phyloP scores from a whole-genome alignment of 2,329 filamentous ascomycete genomes.

The Coniochaeta prunicola region DNA sequence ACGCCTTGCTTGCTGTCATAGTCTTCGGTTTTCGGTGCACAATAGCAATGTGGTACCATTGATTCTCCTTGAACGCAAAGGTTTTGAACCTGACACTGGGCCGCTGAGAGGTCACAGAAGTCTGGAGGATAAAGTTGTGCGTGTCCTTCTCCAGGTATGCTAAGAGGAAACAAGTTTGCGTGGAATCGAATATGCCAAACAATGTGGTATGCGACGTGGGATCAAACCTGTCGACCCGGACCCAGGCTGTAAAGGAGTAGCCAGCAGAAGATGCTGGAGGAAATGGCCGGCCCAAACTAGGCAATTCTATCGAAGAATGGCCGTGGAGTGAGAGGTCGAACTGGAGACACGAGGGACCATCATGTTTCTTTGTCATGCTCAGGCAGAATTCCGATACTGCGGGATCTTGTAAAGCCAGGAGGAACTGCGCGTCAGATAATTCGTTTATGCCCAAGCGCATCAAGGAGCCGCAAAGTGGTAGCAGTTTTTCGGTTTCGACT shows the following conservation, averaged over 20 bases:
- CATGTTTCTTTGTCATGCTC: slow-evolving; percentile 65
- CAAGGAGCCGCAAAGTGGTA: slow-evolving; percentile 61
- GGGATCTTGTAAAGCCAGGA: slow-evolving; percentile 48
- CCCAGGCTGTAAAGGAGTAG: slow-evolving; percentile 87
- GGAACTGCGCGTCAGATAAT: slow-evolving; percentile 74
- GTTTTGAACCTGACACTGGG: slow-evolving; percentile 94
- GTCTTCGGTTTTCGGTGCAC: slow-evolving; percentile 76
- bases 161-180: slow-evolving; percentile 87
- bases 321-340: slow-evolving; percentile 88
- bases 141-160: slow-evolving; percentile 92
- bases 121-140: slow-evolving; percentile 90
- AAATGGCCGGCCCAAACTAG: slow-evolving; percentile 77
- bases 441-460: slow-evolving; percentile 69
- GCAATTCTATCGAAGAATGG: slow-evolving; percentile 82
- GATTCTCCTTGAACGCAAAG: slow-evolving; percentile 63
- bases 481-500: slow-evolving; percentile 51
- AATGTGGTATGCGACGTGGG: slow-evolving; percentile 81
- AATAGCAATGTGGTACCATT: slow-evolving; percentile 91
- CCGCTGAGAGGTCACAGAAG: slow-evolving; percentile 76
- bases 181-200: slow-evolving; percentile 89
- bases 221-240: slow-evolving; percentile 83
- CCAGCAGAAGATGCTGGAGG: slow-evolving; percentile 73
- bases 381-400: slow-evolving; percentile 62
- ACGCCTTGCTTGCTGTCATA: slow-evolving; percentile 70
- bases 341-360: slow-evolving; percentile 78